Percentiles rank a stretch among this genome's conserved stretches.
These are phyloP conservation scores for Penicillium lagena DNA, from an alignment of 495 filamentous ascomycete genomes.

Conservation along the genomic window DNA sequence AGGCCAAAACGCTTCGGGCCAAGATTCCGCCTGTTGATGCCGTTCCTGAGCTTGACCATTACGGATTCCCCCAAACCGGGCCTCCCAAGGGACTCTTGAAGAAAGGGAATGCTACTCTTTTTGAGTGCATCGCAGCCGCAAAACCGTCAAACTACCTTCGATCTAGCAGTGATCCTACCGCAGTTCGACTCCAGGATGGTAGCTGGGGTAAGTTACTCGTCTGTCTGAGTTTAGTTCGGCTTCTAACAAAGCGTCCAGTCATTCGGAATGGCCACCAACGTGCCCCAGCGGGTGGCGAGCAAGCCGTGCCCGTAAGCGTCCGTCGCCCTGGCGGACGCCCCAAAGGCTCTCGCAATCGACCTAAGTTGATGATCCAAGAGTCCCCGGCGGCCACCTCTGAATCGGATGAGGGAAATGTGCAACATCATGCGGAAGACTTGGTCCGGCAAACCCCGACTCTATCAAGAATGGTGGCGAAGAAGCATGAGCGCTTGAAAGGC, in stretches of 20 bases:
- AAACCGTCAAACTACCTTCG: slow-evolving; percentile 25
- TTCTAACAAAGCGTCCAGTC: too few relatives aligned
- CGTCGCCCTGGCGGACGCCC: background rate
- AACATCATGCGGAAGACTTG: too few relatives aligned
- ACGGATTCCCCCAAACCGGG: slow-evolving; percentile 42
- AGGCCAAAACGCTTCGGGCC: slow-evolving; percentile 21
- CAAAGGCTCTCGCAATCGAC: background rate
- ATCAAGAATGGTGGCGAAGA: background rate
- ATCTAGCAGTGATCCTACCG: slow-evolving; percentile 28
- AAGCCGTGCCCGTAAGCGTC: too few relatives aligned
- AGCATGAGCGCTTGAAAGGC: slow-evolving; percentile 11
- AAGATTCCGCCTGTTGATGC: slow-evolving; percentile 28
- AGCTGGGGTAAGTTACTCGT: slow-evolving; percentile 15
- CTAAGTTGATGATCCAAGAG: slow-evolving; percentile 1
- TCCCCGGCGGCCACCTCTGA: background rate
- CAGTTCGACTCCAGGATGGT: slow-evolving; percentile 19
- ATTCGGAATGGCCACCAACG: background rate
- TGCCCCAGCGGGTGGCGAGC: too few relatives aligned
- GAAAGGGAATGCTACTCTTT: slow-evolving; percentile 40
- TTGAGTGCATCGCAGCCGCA: slow-evolving; percentile 30
- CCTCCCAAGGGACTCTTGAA: slow-evolving; percentile 25
- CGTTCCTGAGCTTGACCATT: slow-evolving; percentile 39
- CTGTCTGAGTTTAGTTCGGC: background rate
- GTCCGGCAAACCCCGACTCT: too few relatives aligned
- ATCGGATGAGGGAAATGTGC: too few relatives aligned